Evolutionary conservation across 2,329 filamentous ascomycete species (phyloP).

Genomic region (Trichophyton benhamiae): DNA sequence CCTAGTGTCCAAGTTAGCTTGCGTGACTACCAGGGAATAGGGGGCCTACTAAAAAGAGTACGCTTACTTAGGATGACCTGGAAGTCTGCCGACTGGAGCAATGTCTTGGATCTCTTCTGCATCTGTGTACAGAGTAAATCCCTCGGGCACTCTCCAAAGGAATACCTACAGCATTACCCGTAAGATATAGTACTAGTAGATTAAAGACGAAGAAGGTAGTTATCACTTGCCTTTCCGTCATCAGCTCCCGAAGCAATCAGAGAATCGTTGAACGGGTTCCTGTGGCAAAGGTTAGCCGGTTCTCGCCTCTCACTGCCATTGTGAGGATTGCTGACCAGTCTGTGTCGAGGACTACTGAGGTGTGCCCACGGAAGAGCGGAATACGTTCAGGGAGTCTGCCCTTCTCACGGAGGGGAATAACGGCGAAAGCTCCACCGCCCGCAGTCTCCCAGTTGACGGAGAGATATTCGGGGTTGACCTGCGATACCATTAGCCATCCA

Average conservation of each 20-base stretch:
- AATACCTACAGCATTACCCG: constrained; percentile 46
- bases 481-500: constrained; percentile 14
- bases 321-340: constrained; percentile 59
- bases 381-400: constrained; percentile 87
- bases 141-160: constrained; percentile 85
- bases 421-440: constrained; percentile 91
- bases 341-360: constrained; percentile 87
- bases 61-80: constrained; percentile 69
- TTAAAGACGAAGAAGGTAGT: background rate
- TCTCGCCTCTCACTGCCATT: background rate
- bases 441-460: constrained; percentile 97
- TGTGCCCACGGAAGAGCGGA: constrained; percentile 91
- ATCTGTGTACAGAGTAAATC: constrained; percentile 74
- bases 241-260: constrained; percentile 89
- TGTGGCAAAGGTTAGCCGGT: constrained; percentile 26
- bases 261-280: constrained; percentile 92
- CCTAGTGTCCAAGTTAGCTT: constrained; percentile 36
- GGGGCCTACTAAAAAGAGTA: background rate
- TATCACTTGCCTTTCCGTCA: constrained; percentile 60
- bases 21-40: constrained; percentile 8
- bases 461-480: constrained; percentile 92
- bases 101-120: constrained; percentile 75
- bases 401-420: constrained; percentile 79
- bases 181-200: constrained; percentile 54
- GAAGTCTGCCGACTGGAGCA: constrained; percentile 64